Conservation (phyloP, 768 basidiomycete species). For the Infundibulicybe gibba region DNA sequence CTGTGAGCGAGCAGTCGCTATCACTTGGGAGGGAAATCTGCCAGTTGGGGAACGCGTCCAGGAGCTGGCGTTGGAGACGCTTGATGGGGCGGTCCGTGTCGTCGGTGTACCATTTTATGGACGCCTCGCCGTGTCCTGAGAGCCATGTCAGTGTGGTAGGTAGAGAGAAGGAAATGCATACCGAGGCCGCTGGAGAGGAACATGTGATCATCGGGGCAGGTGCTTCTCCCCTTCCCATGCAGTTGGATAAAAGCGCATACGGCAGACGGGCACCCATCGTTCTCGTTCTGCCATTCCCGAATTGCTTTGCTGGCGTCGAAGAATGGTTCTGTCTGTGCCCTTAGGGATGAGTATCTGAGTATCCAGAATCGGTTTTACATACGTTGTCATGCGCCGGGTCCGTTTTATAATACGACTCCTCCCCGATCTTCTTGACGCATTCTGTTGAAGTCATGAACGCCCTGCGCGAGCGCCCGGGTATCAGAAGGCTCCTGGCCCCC, state of each 20-base stretch:
- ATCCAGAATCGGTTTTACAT: slow-evolving; percentile 3
- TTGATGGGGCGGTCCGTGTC: slow-evolving; percentile 27
- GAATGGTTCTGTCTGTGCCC: slow-evolving; percentile 48
- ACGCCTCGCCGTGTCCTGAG: slow-evolving; percentile 15
- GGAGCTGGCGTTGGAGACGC: slow-evolving; percentile 27
- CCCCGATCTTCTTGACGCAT: slow-evolving; percentile 20
- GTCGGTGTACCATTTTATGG: slow-evolving; percentile 35
- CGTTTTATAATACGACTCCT: slow-evolving; percentile 31
- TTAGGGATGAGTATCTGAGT: too few species aligned
- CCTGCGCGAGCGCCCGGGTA: slow-evolving; percentile 33
- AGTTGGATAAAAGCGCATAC: slow-evolving; percentile 45
- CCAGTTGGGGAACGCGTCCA: slow-evolving; percentile 28
- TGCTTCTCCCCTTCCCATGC: slow-evolving; percentile 37
- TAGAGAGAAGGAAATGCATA: slow-evolving; percentile 11
- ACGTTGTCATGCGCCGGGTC: slow-evolving; percentile 46
- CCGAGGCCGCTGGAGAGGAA: slow-evolving; percentile 46
- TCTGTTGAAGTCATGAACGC: slow-evolving; percentile 28
- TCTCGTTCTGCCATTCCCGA: slow-evolving; percentile 32
- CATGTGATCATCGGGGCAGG: slow-evolving; percentile 34
- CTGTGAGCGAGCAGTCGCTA: slow-evolving; percentile 35
- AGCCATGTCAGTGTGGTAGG: background rate
- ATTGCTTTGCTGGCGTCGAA: slow-evolving; percentile 35
- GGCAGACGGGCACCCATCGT: slow-evolving; percentile 32
- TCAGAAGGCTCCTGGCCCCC: slow-evolving; percentile 36
- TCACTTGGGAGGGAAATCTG: slow-evolving; percentile 37